Evolutionary conservation across 2,329 filamentous ascomycete genomes (phyloP).

Genomic region (Exophiala viscosa): DNA sequence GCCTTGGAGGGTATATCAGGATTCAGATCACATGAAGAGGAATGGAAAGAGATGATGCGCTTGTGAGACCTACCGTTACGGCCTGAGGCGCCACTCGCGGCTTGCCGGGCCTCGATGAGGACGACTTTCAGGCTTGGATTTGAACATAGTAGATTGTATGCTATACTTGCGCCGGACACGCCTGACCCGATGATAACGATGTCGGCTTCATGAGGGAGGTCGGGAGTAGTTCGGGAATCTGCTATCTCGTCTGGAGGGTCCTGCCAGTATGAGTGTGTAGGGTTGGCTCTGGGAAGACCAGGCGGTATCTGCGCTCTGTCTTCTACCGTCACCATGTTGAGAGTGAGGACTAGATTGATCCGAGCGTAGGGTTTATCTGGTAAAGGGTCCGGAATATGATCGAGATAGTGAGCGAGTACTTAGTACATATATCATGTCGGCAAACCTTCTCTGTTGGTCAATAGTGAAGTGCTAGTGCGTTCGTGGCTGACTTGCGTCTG

Average conservation of each 20-base stretch:
- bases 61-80: slow-evolving; percentile 24
- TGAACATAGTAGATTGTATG: slow-evolving; percentile 31
- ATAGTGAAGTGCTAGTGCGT: too few relatives aligned
- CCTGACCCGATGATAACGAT: slow-evolving; percentile 40
- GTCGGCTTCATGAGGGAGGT: slow-evolving; percentile 32
- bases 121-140: slow-evolving; percentile 31
- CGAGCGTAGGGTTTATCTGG: too few relatives aligned
- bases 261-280: slow-evolving; percentile 37
- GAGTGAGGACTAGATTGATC: background rate
- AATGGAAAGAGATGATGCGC: too few relatives aligned
- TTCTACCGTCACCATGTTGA: slow-evolving; percentile 11
- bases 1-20: slow-evolving; percentile 27
- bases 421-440: too few relatives aligned
- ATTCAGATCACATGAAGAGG: too few relatives aligned
- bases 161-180: slow-evolving; percentile 37
- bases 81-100: slow-evolving; percentile 38
- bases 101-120: slow-evolving; percentile 40
- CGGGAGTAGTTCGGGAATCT: slow-evolving; percentile 16
- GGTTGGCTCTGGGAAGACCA: slow-evolving; percentile 35
- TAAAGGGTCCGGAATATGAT: too few relatives aligned
- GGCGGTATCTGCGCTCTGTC: slow-evolving; percentile 22
- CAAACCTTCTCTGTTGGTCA: too few relatives aligned
- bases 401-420: too few relatives aligned
- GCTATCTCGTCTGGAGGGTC: slow-evolving; percentile 30
- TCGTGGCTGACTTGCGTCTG: too few relatives aligned